Evolutionary conservation across 106 monocot species (phyloP).

Genomic region (Triglochin maritima): DNA sequence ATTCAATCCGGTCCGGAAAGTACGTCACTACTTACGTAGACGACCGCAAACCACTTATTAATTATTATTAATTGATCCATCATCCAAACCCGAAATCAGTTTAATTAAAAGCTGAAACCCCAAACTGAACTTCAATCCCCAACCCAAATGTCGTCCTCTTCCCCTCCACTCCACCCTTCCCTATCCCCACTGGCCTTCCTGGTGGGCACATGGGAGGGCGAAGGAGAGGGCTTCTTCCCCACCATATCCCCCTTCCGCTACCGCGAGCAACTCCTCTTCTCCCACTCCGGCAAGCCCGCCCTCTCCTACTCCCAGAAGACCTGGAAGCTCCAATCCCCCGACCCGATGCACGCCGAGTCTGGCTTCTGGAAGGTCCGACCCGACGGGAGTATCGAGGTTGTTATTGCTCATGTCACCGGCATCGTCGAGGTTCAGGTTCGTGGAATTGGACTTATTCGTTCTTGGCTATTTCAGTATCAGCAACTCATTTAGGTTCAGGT

Average conservation of each 20-base stretch:
- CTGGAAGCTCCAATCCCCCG: slow-evolving; percentile 63
- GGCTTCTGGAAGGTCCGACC: slow-evolving; percentile 77
- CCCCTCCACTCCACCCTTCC: slow-evolving; percentile 47
- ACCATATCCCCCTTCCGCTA: slow-evolving; percentile 78
- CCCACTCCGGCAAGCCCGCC: slow-evolving; percentile 60
- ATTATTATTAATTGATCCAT: no score
- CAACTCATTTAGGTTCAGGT: not conserved
- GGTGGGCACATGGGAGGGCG: slow-evolving; percentile 69
- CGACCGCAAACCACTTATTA: no score
- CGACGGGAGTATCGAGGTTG: slow-evolving; percentile 79
- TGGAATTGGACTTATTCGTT: not conserved
- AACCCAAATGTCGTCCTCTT: slow-evolving; percentile 2
- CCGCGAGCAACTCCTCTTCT: slow-evolving; percentile 68
- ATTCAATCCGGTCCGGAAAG: no score
- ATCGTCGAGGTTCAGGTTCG: slow-evolving; percentile 76
- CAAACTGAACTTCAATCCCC: not conserved
- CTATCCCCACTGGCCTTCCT: slow-evolving; percentile 49
- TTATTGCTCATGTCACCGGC: slow-evolving; percentile 78
- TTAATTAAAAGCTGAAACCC: no score
- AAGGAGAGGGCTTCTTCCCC: slow-evolving; percentile 79
- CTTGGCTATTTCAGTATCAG: not conserved
- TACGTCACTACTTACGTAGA: no score
- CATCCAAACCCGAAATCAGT: no score
- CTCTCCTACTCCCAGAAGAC: slow-evolving; percentile 63
- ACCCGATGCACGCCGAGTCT: slow-evolving; percentile 82